These are phyloP conservation scores for Blastomyces silverae DNA, from an alignment of 2,329 filamentous ascomycete genomes.

Conservation along the genomic window DNA sequence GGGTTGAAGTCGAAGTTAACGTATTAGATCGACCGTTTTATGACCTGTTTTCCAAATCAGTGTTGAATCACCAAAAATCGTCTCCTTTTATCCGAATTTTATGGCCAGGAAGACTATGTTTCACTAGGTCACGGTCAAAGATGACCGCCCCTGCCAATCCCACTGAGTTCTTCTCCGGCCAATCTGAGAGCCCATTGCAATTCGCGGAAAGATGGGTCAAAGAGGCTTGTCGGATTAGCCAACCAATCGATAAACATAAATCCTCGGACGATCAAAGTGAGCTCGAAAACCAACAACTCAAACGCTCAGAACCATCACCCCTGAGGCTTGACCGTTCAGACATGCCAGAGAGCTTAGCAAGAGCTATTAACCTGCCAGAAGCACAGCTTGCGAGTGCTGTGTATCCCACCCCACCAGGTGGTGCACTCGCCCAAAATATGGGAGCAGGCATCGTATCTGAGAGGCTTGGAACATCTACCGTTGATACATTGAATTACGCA, in stretches of 20 bases:
- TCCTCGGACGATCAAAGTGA: constrained; percentile 11
- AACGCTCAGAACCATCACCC: constrained; percentile 26
- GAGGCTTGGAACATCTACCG: constrained; percentile 20
- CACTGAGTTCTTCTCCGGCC: constrained; percentile 19
- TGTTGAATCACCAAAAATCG: constrained; percentile 26
- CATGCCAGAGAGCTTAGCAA: constrained; percentile 35
- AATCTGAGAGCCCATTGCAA: constrained; percentile 36
- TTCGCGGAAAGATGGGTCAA: constrained; percentile 40
- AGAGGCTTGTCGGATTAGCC: constrained; percentile 25
- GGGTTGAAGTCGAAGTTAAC: constrained; percentile 38
- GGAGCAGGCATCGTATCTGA: constrained; percentile 1
- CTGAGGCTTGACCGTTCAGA: constrained; percentile 27
- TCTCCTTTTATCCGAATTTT: constrained; percentile 38
- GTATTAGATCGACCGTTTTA: not conserved
- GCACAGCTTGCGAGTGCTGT: constrained; percentile 40
- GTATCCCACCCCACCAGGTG: constrained; percentile 49
- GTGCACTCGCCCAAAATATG: constrained; percentile 4
- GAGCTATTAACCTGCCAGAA: constrained; percentile 36
- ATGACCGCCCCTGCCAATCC: constrained; percentile 21
- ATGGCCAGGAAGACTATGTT: constrained; percentile 43
- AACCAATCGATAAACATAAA: constrained; percentile 16
- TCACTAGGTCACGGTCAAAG: constrained; percentile 30
- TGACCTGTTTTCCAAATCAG: constrained; percentile 16
- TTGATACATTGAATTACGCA: constrained; percentile 23
- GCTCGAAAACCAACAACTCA: constrained; percentile 24